Evolutionary conservation across 2,329 filamentous ascomycete species (phyloP), one percentile per base, ranked within the genome.

Genomic region (Pyricularia pennisetigena): DNA sequence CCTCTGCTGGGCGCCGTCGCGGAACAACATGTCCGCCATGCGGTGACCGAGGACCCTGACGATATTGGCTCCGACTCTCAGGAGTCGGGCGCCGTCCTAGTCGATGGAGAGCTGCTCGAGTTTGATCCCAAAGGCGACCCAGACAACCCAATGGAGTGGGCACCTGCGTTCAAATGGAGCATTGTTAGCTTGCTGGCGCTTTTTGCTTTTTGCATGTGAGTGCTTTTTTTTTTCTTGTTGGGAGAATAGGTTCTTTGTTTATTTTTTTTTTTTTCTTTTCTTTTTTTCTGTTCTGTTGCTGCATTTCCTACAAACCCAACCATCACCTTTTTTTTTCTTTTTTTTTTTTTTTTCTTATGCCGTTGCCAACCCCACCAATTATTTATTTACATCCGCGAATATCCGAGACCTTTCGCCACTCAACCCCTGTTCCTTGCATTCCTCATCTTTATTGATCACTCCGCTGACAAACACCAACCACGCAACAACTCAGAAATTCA

Each of bases 181-280:
- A 79, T 87, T 66, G 83, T 86, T n/a, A 72, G 76, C 23, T 73
- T 88, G 49, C 77, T 87, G 30, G 82, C 82, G 24, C 78, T 83
- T 66, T 85, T 83, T 79, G 81, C 83, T 0, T 87, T 87, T 70
- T 85, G 83, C 0, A 84, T 87, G 83, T 86, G 79, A 28, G 78
- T 73, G 41, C 8, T n/a, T 20, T 28, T 14, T 10, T 32, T 20
- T 16, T 23, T 9, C 3, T 35, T 10, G 32, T 3, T 35, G 32
- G 6, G 30, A 32, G 30, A 32, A 32, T 35, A 14, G 10, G 12
- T 35, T 12, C 32, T 35, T 12, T 12, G 14, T n/a, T n/a, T n/a
- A 35, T 35, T 5, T 35, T 35, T 35, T 14, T 49, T 6, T 24
- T n/a, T 28, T 16, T 9, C 41, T 16, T 14, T 23, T 4, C 4